Base-by-base conservation (phyloP, 768 basidiomycete species). In the Lactifluus pinguis region DNA sequence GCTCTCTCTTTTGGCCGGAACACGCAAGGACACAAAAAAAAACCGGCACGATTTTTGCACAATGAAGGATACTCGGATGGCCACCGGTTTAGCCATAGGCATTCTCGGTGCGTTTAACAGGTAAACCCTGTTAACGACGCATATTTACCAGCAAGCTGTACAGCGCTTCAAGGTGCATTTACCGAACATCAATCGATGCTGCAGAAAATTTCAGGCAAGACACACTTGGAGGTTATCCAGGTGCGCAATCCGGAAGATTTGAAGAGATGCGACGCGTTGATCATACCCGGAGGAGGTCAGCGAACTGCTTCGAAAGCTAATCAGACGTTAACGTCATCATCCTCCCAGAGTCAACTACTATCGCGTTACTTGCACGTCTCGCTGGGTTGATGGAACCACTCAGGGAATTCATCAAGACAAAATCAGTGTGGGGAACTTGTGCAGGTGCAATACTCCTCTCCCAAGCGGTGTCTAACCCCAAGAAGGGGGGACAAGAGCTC, bases 391-490 rank as follows among this genome's bases (percentile, higher is more conserved):
- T 93, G 15, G 83, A 87, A n/a, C 92, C 90, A 7, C 77, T 98
- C 5, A 78, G 81, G 41, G 78, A 81, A 41, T 95, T 94, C 65
- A 76, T 85, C n/a, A 76, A 76, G 65, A 71, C 68, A 0, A 92
- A 87, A 69, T 85, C 92, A 0, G 82, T 94, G 2, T 98, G 93
- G 93, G 95, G 95, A 3, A 97, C 93, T 0, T 98, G 95, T 72
- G 95, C 95, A 0, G 95, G 95, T 11, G 94, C 94, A 44, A 97
- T 98, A 55, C 76, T 98, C 19, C 81, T 98, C 49, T 81, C 93
- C 2, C 79, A 86, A 64, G 74, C 78, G 13, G 82, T 92, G 3
- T 82, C 86, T 48, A 86, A 87, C 48, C 82, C 85, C 3, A 93
- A 92, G 76, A 86, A 84, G 68, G 90, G 89, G 34, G 92, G 92